Conservation (phyloP, 768 basidiomycete species). For the Boletus speciosus region DNA sequence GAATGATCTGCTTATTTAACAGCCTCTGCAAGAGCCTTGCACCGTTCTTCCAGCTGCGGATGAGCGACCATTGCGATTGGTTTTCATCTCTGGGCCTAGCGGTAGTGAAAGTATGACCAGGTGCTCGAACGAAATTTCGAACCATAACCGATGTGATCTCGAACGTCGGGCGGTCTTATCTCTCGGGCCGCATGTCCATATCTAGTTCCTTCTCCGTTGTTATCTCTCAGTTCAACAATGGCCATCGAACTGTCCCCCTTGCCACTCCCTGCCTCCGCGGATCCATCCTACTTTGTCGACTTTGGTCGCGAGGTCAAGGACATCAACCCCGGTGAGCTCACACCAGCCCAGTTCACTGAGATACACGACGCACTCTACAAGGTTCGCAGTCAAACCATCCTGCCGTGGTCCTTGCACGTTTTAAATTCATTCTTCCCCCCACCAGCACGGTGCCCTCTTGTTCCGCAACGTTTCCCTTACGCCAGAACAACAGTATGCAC, state of each 20-base stretch:
- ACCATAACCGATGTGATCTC: neutral
- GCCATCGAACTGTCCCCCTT: conserved; percentile 64
- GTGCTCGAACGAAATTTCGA: neutral
- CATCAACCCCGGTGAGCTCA: conserved; percentile 60
- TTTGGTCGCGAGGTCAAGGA: conserved; percentile 81
- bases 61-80: conserved; percentile 10
- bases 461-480: conserved; percentile 67
- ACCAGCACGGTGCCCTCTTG: conserved; percentile 67
- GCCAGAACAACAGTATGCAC: conserved; percentile 79
- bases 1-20: neutral
- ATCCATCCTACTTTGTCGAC: conserved; percentile 58
- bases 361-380: conserved; percentile 74
- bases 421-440: neutral
- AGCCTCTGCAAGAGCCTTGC: neutral
- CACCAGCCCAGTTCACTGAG: conserved; percentile 59
- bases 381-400: conserved; percentile 35
- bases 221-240: conserved; percentile 39
- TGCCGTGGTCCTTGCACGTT: neutral
- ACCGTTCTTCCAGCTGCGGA: conserved; percentile 7
- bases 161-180: conserved; percentile 5
- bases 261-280: conserved; percentile 69
- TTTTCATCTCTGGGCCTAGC: neutral
- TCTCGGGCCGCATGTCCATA: neutral
- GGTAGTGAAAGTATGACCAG: neutral
- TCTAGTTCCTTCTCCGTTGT: neutral